Evolutionary conservation across 768 basidiomycete genomes (phyloP).

Genomic region (Lactifluus piperatus): DNA sequence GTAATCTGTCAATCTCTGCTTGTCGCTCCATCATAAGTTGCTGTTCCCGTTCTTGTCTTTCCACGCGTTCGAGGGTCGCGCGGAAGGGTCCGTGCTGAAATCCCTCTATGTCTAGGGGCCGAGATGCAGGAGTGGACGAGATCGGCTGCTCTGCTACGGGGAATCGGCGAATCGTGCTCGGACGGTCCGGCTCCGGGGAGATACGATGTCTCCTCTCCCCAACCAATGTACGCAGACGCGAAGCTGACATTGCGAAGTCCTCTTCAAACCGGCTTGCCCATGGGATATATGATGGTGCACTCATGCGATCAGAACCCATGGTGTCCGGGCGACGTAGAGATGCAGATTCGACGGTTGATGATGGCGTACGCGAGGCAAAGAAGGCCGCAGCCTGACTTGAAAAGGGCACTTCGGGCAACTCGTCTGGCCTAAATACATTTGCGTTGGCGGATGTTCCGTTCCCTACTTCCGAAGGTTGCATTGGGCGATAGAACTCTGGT

Average conservation of each 20-base stretch:
- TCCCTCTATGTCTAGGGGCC: conserved; percentile 21
- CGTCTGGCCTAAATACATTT: neutral
- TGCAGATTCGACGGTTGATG: conserved; percentile 1
- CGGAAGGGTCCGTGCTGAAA: conserved; percentile 27
- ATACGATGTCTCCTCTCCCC: conserved; percentile 7
- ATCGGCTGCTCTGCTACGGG: neutral
- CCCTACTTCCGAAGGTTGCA: neutral
- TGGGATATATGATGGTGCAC: neutral
- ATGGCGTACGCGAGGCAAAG: conserved; percentile 13
- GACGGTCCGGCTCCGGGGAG: conserved; percentile 3
- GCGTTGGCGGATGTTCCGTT: neutral
- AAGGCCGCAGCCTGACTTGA: conserved; percentile 19
- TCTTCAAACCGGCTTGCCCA: conserved; percentile 7
- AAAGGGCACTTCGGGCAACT: conserved; percentile 16
- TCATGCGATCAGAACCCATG: neutral
- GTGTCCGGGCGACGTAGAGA: conserved; percentile 3
- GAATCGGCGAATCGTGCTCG: neutral
- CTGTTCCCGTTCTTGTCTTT: conserved; percentile 8
- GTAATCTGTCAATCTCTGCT: conserved; percentile 18
- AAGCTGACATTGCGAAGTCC: conserved; percentile 4
- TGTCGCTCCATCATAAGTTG: conserved; percentile 15
- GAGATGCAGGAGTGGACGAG: neutral
- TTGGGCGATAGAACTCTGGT: conserved; percentile 5
- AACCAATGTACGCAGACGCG: neutral
- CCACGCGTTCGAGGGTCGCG: conserved; percentile 18